Percentiles rank a stretch among this genome's conserved stretches.
These are phyloP conservation scores for Amborella trichopoda DNA, from an alignment of 164 flowering plant genomes.

Conservation along the genomic window DNA sequence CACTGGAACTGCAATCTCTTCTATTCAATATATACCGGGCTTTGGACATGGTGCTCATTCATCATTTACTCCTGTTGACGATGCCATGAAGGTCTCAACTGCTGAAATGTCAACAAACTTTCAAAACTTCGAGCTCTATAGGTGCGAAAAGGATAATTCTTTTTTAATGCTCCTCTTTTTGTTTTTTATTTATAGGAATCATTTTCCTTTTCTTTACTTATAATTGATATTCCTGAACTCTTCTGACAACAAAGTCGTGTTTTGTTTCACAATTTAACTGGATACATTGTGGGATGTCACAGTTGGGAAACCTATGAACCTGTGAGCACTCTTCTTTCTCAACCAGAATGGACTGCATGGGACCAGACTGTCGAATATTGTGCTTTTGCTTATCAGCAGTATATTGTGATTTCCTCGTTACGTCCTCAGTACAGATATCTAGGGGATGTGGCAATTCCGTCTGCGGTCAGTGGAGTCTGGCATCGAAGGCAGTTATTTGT, in stretches of 20 bases:
- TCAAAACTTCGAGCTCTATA: slow-evolving; percentile 85
- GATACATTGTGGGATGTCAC: slow-evolving; percentile 20
- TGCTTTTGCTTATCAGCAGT: slow-evolving; percentile 90
- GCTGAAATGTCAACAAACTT: slow-evolving; percentile 68
- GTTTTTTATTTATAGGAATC: too few species aligned
- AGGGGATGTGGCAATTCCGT: slow-evolving; percentile 96
- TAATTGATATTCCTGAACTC: too few species aligned
- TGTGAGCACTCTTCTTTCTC: slow-evolving; percentile 87
- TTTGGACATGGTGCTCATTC: slow-evolving; percentile 65
- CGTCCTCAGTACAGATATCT: slow-evolving; percentile 95
- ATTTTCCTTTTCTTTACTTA: too few species aligned
- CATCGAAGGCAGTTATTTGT: slow-evolving; percentile 97
- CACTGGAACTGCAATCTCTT: slow-evolving; percentile 87
- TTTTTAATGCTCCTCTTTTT: neutral
- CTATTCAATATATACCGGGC: slow-evolving; percentile 85
- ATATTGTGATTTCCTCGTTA: slow-evolving; percentile 83
- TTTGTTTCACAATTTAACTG: too few species aligned
- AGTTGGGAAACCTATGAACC: slow-evolving; percentile 99
- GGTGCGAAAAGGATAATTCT: slow-evolving; percentile 22
- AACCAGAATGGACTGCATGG: slow-evolving; percentile 99
- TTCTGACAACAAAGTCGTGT: too few species aligned
- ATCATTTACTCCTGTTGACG: slow-evolving; percentile 60
- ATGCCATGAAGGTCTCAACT: slow-evolving; percentile 50
- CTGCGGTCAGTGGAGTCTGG: slow-evolving; percentile 96
- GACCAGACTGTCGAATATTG: slow-evolving; percentile 98